Evolutionary conservation across 2,329 filamentous ascomycete species (phyloP), one percentile per base, ranked within the genome.

Genomic region (Pseudogymnoascus sp.): DNA sequence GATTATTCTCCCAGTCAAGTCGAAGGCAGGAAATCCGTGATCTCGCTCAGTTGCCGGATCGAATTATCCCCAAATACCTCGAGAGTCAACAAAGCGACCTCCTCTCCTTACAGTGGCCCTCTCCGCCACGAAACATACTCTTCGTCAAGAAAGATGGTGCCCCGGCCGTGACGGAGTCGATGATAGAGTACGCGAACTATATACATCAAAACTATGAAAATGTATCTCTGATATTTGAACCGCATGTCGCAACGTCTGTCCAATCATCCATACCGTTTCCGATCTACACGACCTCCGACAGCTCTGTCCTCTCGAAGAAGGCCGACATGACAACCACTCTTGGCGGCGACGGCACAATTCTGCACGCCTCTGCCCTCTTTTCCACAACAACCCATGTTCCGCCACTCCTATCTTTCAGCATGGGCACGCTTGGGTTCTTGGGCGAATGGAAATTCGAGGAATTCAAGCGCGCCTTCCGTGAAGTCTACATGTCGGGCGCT

Each of bases 401-500:
- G 0, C 95, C 95, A 0, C 89, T 99, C 36, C 80, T 99, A 6
- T 92, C 91, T 1, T 99, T 99, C 73, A 96, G 92, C 73, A 97
- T 99, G 91, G 95, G 95, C 5, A 96, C 93, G 0, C 79, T 99
- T 0, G 95, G 95, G 0, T 99, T 99, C 69, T 78, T 99, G 6
- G 93, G 93, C 14, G 93, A 97, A 76, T 99, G 93, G 93, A 96
- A 95, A 70, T 97, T 97, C 73, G 81, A 82, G 5, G 93, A 97
- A 70, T 91, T 96, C 78, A 96, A 96, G 76, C 84, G 90, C 59
- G 95, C 95, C 0, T 96, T 96, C 78, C 82, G 91, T 59, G 91
- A 97, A 73, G 91, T 95, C 62, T 97, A 96, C 77, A 96, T 96
- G 89, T 88, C 85, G 42, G 87, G 87, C 2, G 83, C 86, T 38